Percentiles rank a stretch among this genome's conserved stretches.
These are phyloP conservation scores for Adansonia digitata DNA, from an alignment of 345 rosid genomes.

Conservation along the genomic window DNA sequence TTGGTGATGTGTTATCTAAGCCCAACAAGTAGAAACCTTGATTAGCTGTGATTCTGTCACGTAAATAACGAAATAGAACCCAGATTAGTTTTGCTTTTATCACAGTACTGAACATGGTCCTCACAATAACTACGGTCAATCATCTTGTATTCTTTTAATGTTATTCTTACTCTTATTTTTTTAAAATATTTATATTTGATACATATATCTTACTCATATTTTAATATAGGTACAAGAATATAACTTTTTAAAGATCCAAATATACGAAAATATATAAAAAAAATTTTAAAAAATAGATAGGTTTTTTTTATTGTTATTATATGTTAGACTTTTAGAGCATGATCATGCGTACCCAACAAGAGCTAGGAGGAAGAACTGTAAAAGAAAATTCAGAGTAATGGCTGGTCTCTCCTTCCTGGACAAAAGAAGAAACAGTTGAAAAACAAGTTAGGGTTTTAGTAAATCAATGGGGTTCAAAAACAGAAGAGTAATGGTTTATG, in stretches of 20 bases:
- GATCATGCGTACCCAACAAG: conserved; percentile 62
- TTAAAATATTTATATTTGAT: no score
- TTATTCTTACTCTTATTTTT: no score
- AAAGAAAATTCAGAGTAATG: conserved; percentile 60
- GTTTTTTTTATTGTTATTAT: no score
- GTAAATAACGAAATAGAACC: not conserved
- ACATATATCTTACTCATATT: no score
- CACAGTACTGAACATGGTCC: no score
- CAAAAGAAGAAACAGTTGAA: not conserved
- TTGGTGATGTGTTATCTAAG: conserved; percentile 85
- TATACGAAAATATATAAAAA: no score
- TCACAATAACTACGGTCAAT: not conserved
- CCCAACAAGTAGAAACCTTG: conserved; percentile 98
- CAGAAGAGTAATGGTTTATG: not conserved
- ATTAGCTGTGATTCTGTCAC: conserved; percentile 86
- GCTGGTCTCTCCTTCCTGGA: conserved; percentile 97
- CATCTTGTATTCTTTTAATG: not conserved
- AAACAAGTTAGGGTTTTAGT: not conserved
- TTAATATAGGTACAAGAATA: no score
- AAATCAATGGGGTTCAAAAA: not conserved
- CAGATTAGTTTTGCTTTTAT: not conserved
- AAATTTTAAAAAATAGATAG: no score
- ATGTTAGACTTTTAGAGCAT: not conserved
- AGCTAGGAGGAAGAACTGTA: conserved; percentile 90
- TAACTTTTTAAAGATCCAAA: no score